Evolutionary conservation across 2,329 filamentous ascomycete species (phyloP).

Genomic region (Monosporascus sp.): DNA sequence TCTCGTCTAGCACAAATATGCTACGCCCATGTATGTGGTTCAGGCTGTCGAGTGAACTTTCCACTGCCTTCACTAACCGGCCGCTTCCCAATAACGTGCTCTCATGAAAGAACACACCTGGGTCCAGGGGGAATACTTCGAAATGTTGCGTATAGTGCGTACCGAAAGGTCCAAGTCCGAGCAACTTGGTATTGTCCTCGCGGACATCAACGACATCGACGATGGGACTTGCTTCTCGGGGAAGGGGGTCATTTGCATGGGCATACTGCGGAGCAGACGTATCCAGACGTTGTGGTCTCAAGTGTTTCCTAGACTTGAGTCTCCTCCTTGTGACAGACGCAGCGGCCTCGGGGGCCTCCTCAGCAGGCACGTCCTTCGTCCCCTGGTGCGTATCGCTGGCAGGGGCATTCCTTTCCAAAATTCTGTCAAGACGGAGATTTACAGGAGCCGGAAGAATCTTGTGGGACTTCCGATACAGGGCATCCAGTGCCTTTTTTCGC

Average conservation of each 20-base stretch:
- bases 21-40: conserved; percentile 25
- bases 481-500: conserved; percentile 50
- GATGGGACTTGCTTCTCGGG: conserved; percentile 19
- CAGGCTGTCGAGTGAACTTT: conserved; percentile 22
- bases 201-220: conserved; percentile 14
- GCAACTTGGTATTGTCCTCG: conserved; percentile 33
- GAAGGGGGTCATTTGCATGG: conserved; percentile 48
- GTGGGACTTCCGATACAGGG: conserved; percentile 40
- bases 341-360: not conserved
- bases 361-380: not conserved
- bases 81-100: conserved; percentile 55
- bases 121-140: conserved; percentile 53
- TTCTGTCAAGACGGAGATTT: conserved; percentile 31
- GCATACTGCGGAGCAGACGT: conserved; percentile 46
- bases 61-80: conserved; percentile 34
- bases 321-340: conserved; percentile 4
- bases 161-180: conserved; percentile 54
- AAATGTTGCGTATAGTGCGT: conserved; percentile 58
- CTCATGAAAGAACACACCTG: conserved; percentile 53
- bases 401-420: conserved; percentile 21
- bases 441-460: conserved; percentile 18
- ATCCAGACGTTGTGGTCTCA: conserved; percentile 40
- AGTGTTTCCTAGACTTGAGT: conserved; percentile 35
- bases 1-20: conserved; percentile 42
- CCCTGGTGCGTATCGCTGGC: conserved; percentile 6